phyloP scores from a whole-genome alignment of 352 stramenopile genomes.

The Elongisporangium anandrum region DNA sequence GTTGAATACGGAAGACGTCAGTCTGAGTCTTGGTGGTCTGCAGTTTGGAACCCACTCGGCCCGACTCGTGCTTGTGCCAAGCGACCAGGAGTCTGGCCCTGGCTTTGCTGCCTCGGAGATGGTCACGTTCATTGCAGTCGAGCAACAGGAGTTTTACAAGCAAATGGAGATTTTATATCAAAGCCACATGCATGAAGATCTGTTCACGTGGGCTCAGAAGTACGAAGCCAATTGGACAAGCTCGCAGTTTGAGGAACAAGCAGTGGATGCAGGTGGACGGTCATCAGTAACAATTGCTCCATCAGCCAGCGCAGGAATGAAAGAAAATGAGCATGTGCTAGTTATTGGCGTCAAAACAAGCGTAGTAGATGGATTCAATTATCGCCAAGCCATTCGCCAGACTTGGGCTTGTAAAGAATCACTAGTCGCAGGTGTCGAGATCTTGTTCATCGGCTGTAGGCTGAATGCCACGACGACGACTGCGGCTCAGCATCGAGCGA shows the following conservation, averaged over 20 bases:
- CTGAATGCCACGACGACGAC: neutral
- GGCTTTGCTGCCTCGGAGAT: constrained; percentile 9
- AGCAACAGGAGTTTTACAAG: constrained; percentile 8
- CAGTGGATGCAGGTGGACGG: neutral
- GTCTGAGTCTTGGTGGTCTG: neutral
- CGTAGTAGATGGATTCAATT: constrained; percentile 22
- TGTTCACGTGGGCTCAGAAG: constrained; percentile 15
- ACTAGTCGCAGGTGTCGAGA: neutral
- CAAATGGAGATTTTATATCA: constrained; percentile 5
- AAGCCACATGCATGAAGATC: constrained; percentile 1
- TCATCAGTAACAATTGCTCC: neutral
- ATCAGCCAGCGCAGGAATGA: neutral
- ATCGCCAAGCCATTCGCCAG: constrained; percentile 34
- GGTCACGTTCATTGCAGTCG: constrained; percentile 15
- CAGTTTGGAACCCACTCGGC: constrained; percentile 8
- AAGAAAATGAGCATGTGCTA: constrained; percentile 3
- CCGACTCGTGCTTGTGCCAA: constrained; percentile 9
- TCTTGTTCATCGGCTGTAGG: neutral
- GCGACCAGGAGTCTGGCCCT: constrained; percentile 7
- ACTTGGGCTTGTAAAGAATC: constrained; percentile 23
- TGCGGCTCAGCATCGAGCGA: neutral
- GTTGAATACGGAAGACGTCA: neutral
- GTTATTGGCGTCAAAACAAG: constrained; percentile 42
- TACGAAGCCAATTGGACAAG: neutral
- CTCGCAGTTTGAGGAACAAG: neutral